Evolutionary conservation across 2,329 filamentous ascomycete genomes (phyloP), one percentile per base, ranked within the genome.

Genomic region (Aspergillus sp.): DNA sequence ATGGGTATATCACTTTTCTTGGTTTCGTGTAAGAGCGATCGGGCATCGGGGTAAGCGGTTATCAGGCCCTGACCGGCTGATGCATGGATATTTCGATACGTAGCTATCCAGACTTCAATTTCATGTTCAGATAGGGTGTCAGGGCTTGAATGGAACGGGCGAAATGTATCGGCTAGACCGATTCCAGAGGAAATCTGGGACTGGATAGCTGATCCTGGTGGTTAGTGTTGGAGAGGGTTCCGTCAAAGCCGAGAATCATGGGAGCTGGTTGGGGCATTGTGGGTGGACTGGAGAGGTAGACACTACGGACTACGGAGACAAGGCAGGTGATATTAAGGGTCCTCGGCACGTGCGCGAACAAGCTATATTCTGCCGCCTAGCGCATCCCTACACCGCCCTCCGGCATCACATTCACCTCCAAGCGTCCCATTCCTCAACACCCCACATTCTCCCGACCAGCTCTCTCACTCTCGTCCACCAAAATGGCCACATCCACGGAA

Each of bases 21-120:
- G 3, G 4, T 37, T 4, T 37, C 35, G 1, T 37, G 33, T 11
- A 43, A 17, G 12, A 69, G 43, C 6, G 66, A 51, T 1, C 59
- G 33, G 3, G 64, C 57, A 8, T 60, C 64, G 1, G 62, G 56
- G 17, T n/a, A 47, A 62, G 68, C 14, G 62, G 58, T 1, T 9
- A 64, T 54, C 7, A 64, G 64, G 11, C 31, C 39, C 39, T 68
- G 64, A 2, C 66, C 64, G 24, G 66, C 59, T 1, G 27, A 52
- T 1, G 60, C 60, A 35, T 69, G 67, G 4, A 69, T 52, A 12
- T 48, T 33, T 14, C 65, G 64, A 46, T 66, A 68, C 37, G 52
- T 64, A 3, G 46, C 31, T 8, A 62, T 55, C 64, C 67, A 69
- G 17, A 14, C 7, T n/a, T 11, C 12, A 19, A 24, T 6, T 3